phyloP scores from a whole-genome alignment of 1,284 basidiomycete genomes.

The Entoloma clypeatum region DNA sequence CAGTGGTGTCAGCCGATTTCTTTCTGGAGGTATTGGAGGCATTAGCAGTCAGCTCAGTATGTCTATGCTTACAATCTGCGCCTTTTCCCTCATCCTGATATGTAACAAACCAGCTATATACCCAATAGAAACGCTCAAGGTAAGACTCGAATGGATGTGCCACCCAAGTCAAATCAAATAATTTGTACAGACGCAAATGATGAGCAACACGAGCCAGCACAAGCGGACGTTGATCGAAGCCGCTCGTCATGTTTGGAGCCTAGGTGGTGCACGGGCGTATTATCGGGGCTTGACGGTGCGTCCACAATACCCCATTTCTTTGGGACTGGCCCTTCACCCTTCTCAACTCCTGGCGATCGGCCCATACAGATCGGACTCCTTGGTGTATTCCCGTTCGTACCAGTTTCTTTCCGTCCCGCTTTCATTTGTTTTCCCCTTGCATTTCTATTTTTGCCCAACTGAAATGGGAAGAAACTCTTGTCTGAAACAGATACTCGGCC shows the following conservation, averaged over 20 bases:
- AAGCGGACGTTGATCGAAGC: slow-evolving; percentile 59
- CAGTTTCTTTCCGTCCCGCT: slow-evolving; percentile 11
- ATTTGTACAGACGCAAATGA: slow-evolving; percentile 79
- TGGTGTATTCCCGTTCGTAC: slow-evolving; percentile 83
- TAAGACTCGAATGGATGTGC: slow-evolving; percentile 22
- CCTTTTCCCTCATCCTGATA: slow-evolving; percentile 18
- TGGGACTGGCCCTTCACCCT: slow-evolving; percentile 14
- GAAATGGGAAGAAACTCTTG: too few species aligned
- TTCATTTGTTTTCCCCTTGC: slow-evolving; percentile 10
- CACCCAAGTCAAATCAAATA: slow-evolving; percentile 7
- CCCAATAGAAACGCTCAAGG: slow-evolving; percentile 86
- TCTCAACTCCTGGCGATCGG: slow-evolving; percentile 11
- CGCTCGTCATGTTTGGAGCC: slow-evolving; percentile 66
- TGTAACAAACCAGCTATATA: slow-evolving; percentile 63
- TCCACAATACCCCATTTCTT: slow-evolving; percentile 15
- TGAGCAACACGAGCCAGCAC: slow-evolving; percentile 71
- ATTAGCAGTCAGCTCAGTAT: slow-evolving; percentile 89
- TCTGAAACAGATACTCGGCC: slow-evolving; percentile 62
- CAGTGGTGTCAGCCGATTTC: slow-evolving; percentile 87
- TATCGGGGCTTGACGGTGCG: slow-evolving; percentile 89
- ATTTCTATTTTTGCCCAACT: too few species aligned
- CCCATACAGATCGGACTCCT: slow-evolving; percentile 75
- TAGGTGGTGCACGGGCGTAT: slow-evolving; percentile 83
- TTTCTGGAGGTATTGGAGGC: slow-evolving; percentile 95
- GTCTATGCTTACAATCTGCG: slow-evolving; percentile 24